phyloP scores from a whole-genome alignment of 1,284 basidiomycete genomes.

The Ustilago lituana region DNA sequence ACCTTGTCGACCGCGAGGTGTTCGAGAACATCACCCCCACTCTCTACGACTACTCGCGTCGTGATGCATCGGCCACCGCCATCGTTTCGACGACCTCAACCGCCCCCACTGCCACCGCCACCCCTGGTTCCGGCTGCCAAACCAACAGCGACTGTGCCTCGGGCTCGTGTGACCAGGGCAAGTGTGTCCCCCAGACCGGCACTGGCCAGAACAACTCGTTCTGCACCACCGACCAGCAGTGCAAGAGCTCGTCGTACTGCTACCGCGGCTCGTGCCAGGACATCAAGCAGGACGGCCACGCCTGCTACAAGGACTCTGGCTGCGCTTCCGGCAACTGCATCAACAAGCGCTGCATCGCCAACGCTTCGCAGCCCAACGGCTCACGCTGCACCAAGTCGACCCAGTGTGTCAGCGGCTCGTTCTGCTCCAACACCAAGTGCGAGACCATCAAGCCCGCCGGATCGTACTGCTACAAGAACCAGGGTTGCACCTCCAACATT shows the following conservation, averaged over 20 bases:
- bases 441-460: constrained; percentile 7
- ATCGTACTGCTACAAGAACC: constrained; percentile 42
- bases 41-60: constrained; percentile 34
- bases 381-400: constrained; percentile 21
- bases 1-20: constrained; percentile 39
- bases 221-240: constrained; percentile 34
- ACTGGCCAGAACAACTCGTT: constrained; percentile 21
- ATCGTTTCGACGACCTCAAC: constrained; percentile 11
- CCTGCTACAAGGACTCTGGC: constrained; percentile 42
- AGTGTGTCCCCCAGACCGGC: constrained; percentile 24
- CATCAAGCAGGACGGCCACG: constrained; percentile 21
- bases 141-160: constrained; percentile 25
- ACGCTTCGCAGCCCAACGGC: constrained; percentile 10
- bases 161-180: constrained; percentile 24
- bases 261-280: constrained; percentile 36
- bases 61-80: constrained; percentile 16
- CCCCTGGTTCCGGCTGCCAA: constrained; percentile 20
- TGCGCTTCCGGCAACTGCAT: constrained; percentile 27
- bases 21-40: constrained; percentile 41
- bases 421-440: constrained; percentile 37
- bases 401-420: constrained; percentile 20
- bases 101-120: constrained; percentile 6
- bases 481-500: constrained; percentile 27
- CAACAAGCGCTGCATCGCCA: constrained; percentile 29
- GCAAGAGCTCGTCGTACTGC: constrained; percentile 27